Percentiles rank a stretch among this genome's conserved stretches.
These are phyloP conservation scores for Chaetoceros muelleri DNA, from an alignment of 108 stramenopile species.

Conservation along the genomic window DNA sequence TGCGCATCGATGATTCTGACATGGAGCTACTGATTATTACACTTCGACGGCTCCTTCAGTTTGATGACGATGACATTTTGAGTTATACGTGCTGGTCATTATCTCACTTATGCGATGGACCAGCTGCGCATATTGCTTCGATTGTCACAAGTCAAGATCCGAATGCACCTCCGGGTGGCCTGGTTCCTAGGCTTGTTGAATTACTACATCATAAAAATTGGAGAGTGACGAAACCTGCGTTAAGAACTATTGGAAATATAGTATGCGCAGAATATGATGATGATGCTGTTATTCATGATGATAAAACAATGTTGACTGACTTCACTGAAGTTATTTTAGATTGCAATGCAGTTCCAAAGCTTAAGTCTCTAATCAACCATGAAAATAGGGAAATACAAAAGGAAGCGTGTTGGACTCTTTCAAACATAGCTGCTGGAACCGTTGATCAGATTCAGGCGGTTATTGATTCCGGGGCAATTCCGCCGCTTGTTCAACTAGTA, in stretches of 20 bases:
- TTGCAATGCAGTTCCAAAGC: constrained; percentile 79
- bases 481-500: constrained; percentile 81
- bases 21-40: constrained; percentile 70
- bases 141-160: constrained; percentile 59
- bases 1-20: constrained; percentile 68
- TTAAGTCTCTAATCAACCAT: constrained; percentile 78
- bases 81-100: constrained; percentile 93
- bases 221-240: constrained; percentile 90
- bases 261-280: constrained; percentile 94
- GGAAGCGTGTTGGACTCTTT: constrained; percentile 95
- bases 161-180: constrained; percentile 35
- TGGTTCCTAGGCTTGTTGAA: constrained; percentile 89
- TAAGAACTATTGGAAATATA: constrained; percentile 93
- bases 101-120: constrained; percentile 91
- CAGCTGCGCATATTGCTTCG: constrained; percentile 83
- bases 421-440: constrained; percentile 96
- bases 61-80: constrained; percentile 82
- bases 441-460: constrained; percentile 94
- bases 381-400: constrained; percentile 94
- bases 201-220: constrained; percentile 76
- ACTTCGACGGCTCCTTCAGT: constrained; percentile 61
- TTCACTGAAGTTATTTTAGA: constrained; percentile 92
- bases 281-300: constrained; percentile 44
- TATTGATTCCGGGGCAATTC: constrained; percentile 88
- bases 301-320: constrained; percentile 56